Evolutionary conservation across 2,329 filamentous ascomycete species (phyloP).

Genomic region (Boeremia exigua): DNA sequence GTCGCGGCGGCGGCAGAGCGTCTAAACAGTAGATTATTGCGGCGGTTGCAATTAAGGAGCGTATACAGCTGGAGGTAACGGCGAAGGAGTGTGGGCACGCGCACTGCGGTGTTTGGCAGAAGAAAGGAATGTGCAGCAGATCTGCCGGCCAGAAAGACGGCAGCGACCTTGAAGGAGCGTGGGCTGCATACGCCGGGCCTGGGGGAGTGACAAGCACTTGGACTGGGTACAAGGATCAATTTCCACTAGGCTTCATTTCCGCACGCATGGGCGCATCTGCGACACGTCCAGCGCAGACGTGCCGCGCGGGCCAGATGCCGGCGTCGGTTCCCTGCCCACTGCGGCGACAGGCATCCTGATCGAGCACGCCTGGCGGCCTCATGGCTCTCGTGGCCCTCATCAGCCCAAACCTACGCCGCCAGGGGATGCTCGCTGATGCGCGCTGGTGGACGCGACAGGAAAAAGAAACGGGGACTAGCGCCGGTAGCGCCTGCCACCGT

Average conservation of each 20-base stretch:
- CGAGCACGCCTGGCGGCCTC: conserved; percentile 11
- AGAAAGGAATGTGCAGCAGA: conserved; percentile 26
- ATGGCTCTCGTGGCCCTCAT: background rate
- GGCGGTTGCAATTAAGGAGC: conserved; percentile 27
- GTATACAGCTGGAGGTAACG: conserved; percentile 26
- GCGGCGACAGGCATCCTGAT: conserved; percentile 17
- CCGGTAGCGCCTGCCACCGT: conserved; percentile 16
- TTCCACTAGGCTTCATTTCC: conserved; percentile 36
- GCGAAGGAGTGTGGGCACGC: conserved; percentile 33
- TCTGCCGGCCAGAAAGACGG: conserved; percentile 26
- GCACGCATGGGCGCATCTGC: conserved; percentile 26
- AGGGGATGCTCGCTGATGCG: conserved; percentile 19
- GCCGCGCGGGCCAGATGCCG: conserved; percentile 23
- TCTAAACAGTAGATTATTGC: conserved; percentile 28
- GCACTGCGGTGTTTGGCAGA: conserved; percentile 29
- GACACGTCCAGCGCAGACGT: conserved; percentile 17
- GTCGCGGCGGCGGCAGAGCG: conserved; percentile 24
- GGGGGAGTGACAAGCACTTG: conserved; percentile 26
- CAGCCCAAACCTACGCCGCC: conserved; percentile 23
- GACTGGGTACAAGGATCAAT: conserved; percentile 26
- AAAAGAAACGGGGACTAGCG: conserved; percentile 20
- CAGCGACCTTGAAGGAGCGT: conserved; percentile 24
- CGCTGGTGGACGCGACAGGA: background rate
- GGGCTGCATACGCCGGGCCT: conserved; percentile 22
- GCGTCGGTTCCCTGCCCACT: conserved; percentile 5